Evolutionary conservation across 805 yeast genomes (phyloP).

Genomic region (Saturnispora diversa): DNA sequence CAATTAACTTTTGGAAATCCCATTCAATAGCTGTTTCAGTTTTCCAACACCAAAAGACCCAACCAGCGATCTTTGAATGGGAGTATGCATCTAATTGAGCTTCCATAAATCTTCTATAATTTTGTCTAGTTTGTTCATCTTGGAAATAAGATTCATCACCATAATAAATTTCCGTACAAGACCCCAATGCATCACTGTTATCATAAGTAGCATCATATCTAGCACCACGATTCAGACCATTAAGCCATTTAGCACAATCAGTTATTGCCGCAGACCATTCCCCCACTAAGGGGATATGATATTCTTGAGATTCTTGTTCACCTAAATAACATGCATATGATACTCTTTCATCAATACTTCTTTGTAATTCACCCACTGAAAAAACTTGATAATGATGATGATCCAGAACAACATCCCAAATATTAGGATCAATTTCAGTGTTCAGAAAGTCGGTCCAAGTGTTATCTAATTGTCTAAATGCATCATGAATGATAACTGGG

Average conservation of each 20-base stretch:
- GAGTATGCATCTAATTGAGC: slow-evolving; percentile 80
- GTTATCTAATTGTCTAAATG: slow-evolving; percentile 43
- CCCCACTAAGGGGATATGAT: slow-evolving; percentile 72
- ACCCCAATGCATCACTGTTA: slow-evolving; percentile 40
- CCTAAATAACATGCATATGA: slow-evolving; percentile 43
- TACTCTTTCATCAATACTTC: slow-evolving; percentile 56
- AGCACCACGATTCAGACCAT: slow-evolving; percentile 62
- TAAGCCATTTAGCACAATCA: slow-evolving; percentile 63
- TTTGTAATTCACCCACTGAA: slow-evolving; percentile 49
- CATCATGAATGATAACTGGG: slow-evolving; percentile 66
- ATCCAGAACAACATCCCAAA: slow-evolving; percentile 65
- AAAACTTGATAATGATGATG: slow-evolving; percentile 92
- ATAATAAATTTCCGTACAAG: slow-evolving; percentile 50
- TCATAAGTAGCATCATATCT: slow-evolving; percentile 53
- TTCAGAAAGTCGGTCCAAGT: slow-evolving; percentile 57
- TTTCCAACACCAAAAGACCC: slow-evolving; percentile 94
- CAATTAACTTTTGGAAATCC: slow-evolving; percentile 62
- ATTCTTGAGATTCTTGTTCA: slow-evolving; percentile 36
- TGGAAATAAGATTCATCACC: slow-evolving; percentile 45
- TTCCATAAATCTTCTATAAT: slow-evolving; percentile 67
- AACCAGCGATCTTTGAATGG: slow-evolving; percentile 54
- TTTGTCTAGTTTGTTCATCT: slow-evolving; percentile 38
- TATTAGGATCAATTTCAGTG: slow-evolving; percentile 26
- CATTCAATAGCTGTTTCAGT: slow-evolving; percentile 79
- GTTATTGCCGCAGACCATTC: slow-evolving; percentile 69